Evolutionary conservation across 108 stramenopile species (phyloP).

Genomic region (Nitzschia palea): DNA sequence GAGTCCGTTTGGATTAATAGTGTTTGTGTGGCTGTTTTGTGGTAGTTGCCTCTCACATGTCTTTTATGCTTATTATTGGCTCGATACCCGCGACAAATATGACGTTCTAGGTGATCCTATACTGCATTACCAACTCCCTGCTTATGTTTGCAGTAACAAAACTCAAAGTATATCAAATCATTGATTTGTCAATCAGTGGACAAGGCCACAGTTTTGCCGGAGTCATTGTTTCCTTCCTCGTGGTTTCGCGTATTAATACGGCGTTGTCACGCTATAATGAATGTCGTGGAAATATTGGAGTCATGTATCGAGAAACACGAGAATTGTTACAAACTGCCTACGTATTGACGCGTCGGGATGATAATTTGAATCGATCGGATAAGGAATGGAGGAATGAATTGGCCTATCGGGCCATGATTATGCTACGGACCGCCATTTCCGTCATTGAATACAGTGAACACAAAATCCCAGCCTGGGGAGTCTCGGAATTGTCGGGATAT

Average conservation of each 20-base stretch:
- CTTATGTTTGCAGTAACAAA: background rate
- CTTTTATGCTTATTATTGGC: background rate
- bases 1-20: background rate
- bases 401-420: constrained; percentile 33
- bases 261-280: constrained; percentile 27
- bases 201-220: constrained; percentile 36
- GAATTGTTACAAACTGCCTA: constrained; percentile 41
- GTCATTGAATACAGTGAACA: constrained; percentile 29
- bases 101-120: constrained; percentile 19
- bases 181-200: constrained; percentile 14
- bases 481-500: constrained; percentile 33
- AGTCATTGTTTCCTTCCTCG: constrained; percentile 40
- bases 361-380: background rate
- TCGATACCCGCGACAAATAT: background rate
- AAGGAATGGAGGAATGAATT: constrained; percentile 53
- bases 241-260: constrained; percentile 35
- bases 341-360: constrained; percentile 18
- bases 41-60: background rate
- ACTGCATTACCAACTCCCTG: constrained; percentile 11
- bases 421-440: constrained; percentile 35
- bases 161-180: background rate
- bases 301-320: constrained; percentile 5
- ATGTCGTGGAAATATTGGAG: constrained; percentile 2
- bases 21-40: too few species aligned
- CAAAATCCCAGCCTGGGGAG: constrained; percentile 30